Percentiles rank a stretch among this genome's conserved stretches.
phyloP scores from a whole-genome alignment of 441 rosid genomes.

The Aleurites moluccanus region DNA sequence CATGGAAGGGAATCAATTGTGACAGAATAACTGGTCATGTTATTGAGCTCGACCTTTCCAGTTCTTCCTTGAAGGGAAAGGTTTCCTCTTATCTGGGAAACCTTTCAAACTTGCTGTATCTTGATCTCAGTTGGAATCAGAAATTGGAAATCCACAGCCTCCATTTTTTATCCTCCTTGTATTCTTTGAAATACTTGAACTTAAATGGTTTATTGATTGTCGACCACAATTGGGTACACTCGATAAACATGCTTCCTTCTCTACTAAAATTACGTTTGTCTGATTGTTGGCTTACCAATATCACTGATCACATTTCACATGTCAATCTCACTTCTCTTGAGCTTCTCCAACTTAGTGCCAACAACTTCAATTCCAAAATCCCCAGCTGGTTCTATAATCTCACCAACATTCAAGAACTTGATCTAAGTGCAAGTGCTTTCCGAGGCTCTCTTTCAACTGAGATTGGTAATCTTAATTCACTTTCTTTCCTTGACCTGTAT shows the following conservation, averaged over 20 bases:
- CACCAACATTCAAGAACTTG: constrained; percentile 18
- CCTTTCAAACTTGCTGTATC: constrained; percentile 28
- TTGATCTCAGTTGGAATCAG: constrained; percentile 23
- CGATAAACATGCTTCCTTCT: constrained; percentile 29
- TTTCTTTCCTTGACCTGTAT: constrained; percentile 17
- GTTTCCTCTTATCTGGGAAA: constrained; percentile 31
- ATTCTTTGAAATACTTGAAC: constrained; percentile 22
- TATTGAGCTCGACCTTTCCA: constrained; percentile 5
- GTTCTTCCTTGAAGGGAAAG: constrained; percentile 21
- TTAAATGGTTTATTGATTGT: constrained; percentile 11
- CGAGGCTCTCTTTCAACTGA: constrained; percentile 15
- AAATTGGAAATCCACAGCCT: constrained; percentile 4
- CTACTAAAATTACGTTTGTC: constrained; percentile 19
- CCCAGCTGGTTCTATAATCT: constrained; percentile 27
- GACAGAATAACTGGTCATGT: constrained; percentile 8
- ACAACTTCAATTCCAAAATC: constrained; percentile 34
- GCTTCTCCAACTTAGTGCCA: constrained; percentile 17
- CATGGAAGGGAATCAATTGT: constrained; percentile 12
- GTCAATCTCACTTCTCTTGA: constrained; percentile 25
- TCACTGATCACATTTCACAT: not conserved
- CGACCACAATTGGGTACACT: constrained; percentile 22
- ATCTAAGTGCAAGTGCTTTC: constrained; percentile 15
- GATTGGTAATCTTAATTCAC: not conserved
- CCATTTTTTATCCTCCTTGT: constrained; percentile 9
- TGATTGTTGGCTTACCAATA: constrained; percentile 18